Conservation (phyloP, 1,284 basidiomycete species). For the Veloporphyrellus conicus region DNA sequence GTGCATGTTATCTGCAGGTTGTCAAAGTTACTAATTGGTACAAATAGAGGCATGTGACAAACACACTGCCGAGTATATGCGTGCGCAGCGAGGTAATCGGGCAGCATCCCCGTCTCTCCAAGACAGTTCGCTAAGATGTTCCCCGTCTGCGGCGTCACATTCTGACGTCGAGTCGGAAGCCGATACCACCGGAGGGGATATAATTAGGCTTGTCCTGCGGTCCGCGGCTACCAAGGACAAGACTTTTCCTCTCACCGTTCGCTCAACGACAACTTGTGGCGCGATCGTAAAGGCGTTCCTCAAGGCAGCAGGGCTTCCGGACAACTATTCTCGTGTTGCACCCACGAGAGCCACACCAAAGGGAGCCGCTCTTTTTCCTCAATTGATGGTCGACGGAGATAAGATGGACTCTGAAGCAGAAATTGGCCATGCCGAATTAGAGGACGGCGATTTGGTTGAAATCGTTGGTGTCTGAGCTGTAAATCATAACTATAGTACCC, state of each 20-base stretch:
- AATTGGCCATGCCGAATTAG: slow-evolving; percentile 63
- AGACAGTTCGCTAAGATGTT: slow-evolving; percentile 9
- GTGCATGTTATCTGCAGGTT: slow-evolving; percentile 19
- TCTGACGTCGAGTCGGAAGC: slow-evolving; percentile 41
- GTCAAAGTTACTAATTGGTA: slow-evolving; percentile 9
- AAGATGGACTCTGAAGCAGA: slow-evolving; percentile 51
- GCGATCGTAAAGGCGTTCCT: slow-evolving; percentile 69
- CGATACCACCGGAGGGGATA: slow-evolving; percentile 43
- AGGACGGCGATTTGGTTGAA: slow-evolving; percentile 74
- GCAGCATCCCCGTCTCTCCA: slow-evolving; percentile 25
- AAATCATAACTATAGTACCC: slow-evolving; percentile 1
- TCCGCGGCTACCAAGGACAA: slow-evolving; percentile 46
- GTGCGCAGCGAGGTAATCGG: slow-evolving; percentile 36
- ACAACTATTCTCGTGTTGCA: slow-evolving; percentile 44
- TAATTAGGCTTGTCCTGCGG: slow-evolving; percentile 61
- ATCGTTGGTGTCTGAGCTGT: slow-evolving; percentile 54
- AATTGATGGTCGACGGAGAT: slow-evolving; percentile 64
- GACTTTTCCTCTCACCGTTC: slow-evolving; percentile 60
- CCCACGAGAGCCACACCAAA: slow-evolving; percentile 29
- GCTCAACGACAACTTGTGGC: slow-evolving; percentile 67
- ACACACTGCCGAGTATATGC: slow-evolving; percentile 57
- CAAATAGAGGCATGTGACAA: slow-evolving; percentile 60
- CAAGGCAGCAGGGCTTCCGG: slow-evolving; percentile 55
- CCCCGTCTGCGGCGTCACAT: slow-evolving; percentile 19
- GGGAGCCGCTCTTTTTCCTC: slow-evolving; percentile 39